Evolutionary conservation across 2,329 filamentous ascomycete species (phyloP).

Genomic region (Chaetomiaceae sp.): DNA sequence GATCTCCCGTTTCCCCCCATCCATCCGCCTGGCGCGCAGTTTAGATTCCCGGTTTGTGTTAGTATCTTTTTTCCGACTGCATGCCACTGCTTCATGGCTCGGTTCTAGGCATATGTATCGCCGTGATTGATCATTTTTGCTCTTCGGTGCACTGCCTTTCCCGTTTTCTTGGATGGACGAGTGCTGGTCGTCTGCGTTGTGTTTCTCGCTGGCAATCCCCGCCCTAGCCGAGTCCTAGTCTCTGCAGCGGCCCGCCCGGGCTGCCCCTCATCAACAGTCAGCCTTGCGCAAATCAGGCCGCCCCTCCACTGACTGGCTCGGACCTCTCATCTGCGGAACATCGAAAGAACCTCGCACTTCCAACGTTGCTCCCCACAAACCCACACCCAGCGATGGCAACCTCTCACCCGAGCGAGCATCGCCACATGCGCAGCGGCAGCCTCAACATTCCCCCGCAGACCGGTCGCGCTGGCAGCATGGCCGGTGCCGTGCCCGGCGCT

Average conservation of each 20-base stretch:
- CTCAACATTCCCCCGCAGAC: constrained; percentile 45
- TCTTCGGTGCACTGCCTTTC: too few relatives aligned
- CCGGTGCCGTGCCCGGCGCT: constrained; percentile 35
- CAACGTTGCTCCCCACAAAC: background rate
- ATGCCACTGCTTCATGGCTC: too few relatives aligned
- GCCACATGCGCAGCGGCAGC: constrained; percentile 54
- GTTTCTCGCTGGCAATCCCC: too few relatives aligned
- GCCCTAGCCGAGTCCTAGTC: background rate
- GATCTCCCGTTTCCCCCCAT: too few relatives aligned
- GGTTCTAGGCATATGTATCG: too few relatives aligned
- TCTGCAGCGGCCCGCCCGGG: too few relatives aligned
- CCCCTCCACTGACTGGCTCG: constrained; percentile 17
- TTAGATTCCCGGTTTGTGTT: too few relatives aligned
- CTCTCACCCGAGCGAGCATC: constrained; percentile 29
- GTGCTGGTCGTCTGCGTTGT: too few relatives aligned
- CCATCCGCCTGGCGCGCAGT: too few relatives aligned
- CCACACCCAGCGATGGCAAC: constrained; percentile 25
- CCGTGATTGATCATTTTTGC: too few relatives aligned
- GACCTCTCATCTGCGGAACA: constrained; percentile 1
- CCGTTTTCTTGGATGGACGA: too few relatives aligned
- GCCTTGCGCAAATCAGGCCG: constrained; percentile 19
- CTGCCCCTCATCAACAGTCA: constrained; percentile 22
- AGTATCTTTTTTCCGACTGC: too few relatives aligned
- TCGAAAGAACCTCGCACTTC: background rate
- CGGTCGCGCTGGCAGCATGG: constrained; percentile 29